These are phyloP conservation scores for Cutaneotrichosporon dermatis DNA, from an alignment of 1,284 basidiomycete species.

Conservation along the genomic window DNA sequence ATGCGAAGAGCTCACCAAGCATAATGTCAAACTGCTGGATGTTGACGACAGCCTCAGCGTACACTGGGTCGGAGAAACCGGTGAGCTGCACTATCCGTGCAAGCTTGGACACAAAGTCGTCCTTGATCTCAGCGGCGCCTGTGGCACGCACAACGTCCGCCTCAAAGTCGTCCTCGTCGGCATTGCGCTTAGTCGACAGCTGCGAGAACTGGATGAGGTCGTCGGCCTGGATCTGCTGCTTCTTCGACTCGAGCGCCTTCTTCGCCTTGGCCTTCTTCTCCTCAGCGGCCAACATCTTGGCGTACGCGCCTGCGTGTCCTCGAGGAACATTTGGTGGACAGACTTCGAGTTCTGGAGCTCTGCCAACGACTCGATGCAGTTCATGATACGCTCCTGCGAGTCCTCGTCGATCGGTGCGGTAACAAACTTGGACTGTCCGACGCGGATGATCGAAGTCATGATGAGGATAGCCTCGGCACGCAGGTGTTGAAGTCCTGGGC, in stretches of 20 bases:
- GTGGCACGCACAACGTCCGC: conserved; percentile 87
- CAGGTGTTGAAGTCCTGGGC: conserved; percentile 63
- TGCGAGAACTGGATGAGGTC: conserved; percentile 90
- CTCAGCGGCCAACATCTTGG: conserved; percentile 88
- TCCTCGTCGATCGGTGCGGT: conserved; percentile 95
- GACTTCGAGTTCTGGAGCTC: conserved; percentile 60
- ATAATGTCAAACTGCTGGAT: conserved; percentile 98
- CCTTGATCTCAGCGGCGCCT: conserved; percentile 73
- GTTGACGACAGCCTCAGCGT: conserved; percentile 96
- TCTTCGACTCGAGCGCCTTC: conserved; percentile 73
- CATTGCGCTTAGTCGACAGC: conserved; percentile 84
- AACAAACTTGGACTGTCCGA: conserved; percentile 94
- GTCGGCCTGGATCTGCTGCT: conserved; percentile 78
- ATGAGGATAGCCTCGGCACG: conserved; percentile 97
- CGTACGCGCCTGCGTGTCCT: conserved; percentile 89
- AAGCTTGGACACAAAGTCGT: conserved; percentile 96
- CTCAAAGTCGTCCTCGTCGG: conserved; percentile 61
- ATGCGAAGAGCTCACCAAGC: conserved; percentile 45
- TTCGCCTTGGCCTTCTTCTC: conserved; percentile 88
- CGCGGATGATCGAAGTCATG: conserved; percentile 94
- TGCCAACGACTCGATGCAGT: conserved; percentile 88
- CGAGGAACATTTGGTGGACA: conserved; percentile 81
- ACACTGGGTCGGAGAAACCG: conserved; percentile 97
- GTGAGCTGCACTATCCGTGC: conserved; percentile 94
- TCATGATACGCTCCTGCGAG: conserved; percentile 92